Evolutionary conservation across 306 rosid genomes (phyloP).

Genomic region (Pyrus pyrifolia): DNA sequence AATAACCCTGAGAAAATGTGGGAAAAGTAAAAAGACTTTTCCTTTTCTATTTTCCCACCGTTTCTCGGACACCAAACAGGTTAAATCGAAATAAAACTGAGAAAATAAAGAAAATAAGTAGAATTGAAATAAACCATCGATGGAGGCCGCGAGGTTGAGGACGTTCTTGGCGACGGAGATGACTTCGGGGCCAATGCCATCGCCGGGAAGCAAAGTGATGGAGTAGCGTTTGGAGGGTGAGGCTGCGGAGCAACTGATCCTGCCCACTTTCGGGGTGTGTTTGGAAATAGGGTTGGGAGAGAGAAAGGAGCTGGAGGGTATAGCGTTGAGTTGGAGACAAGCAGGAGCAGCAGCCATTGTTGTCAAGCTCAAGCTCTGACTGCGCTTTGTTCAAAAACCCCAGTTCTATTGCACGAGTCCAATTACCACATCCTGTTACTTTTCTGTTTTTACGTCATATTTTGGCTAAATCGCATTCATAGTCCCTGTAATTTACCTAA

Average conservation of each 20-base stretch:
- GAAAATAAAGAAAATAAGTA: background rate
- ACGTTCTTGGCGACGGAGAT: conserved; percentile 74
- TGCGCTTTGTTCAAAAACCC: no score
- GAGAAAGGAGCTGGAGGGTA: conserved; percentile 5
- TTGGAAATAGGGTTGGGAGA: conserved; percentile 10
- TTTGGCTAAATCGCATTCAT: no score
- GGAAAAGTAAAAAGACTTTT: background rate
- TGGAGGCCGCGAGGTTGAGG: conserved; percentile 54
- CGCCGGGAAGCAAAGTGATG: conserved; percentile 82
- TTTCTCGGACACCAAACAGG: background rate
- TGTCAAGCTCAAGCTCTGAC: background rate
- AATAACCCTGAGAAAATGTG: background rate
- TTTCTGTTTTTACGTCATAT: no score
- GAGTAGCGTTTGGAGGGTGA: conserved; percentile 47
- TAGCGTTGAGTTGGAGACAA: conserved; percentile 31
- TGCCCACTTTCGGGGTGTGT: conserved; percentile 3
- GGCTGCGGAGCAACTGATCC: conserved; percentile 44
- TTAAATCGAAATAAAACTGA: background rate
- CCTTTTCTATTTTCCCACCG: background rate
- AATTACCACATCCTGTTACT: no score
- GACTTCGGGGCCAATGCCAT: conserved; percentile 92
- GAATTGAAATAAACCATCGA: conserved; percentile 42
- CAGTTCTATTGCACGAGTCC: no score
- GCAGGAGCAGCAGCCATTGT: conserved; percentile 40
- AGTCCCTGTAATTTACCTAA: no score